These are phyloP conservation scores for Phytophthora multivora DNA, from an alignment of 352 stramenopile genomes.

Conservation along the genomic window DNA sequence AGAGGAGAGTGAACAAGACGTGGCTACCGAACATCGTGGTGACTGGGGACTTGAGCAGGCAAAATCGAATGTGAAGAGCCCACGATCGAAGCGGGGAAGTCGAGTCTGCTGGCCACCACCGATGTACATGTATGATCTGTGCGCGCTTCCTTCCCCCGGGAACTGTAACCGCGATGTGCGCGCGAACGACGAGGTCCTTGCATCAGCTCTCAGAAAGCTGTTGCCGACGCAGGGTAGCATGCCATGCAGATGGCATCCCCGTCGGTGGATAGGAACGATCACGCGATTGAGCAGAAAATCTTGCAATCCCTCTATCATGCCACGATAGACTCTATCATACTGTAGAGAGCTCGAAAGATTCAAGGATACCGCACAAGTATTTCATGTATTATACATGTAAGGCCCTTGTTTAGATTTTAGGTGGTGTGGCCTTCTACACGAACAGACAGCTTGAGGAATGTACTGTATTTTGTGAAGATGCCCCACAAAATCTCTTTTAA, in stretches of 20 bases:
- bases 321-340: no score
- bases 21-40: slow-evolving; percentile 8
- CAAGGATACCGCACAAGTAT: no score
- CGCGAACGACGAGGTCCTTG: neutral
- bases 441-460: no score
- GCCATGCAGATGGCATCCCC: neutral
- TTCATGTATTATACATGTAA: no score
- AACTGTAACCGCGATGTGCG: neutral
- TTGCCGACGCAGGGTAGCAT: neutral
- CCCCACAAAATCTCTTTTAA: no score
- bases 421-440: no score
- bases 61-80: slow-evolving; percentile 11
- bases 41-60: slow-evolving; percentile 3
- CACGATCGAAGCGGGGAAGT: neutral
- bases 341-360: no score
- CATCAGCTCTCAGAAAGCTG: neutral
- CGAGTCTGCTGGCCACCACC: neutral
- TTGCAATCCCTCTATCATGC: no score
- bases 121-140: neutral
- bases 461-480: no score
- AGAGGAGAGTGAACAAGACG: slow-evolving; percentile 12
- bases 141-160: neutral
- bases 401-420: no score
- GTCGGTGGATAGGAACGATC: neutral
- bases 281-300: neutral